Base-by-base conservation (phyloP, 2,329 filamentous ascomycete genomes). In the Diaporthe vexans region DNA sequence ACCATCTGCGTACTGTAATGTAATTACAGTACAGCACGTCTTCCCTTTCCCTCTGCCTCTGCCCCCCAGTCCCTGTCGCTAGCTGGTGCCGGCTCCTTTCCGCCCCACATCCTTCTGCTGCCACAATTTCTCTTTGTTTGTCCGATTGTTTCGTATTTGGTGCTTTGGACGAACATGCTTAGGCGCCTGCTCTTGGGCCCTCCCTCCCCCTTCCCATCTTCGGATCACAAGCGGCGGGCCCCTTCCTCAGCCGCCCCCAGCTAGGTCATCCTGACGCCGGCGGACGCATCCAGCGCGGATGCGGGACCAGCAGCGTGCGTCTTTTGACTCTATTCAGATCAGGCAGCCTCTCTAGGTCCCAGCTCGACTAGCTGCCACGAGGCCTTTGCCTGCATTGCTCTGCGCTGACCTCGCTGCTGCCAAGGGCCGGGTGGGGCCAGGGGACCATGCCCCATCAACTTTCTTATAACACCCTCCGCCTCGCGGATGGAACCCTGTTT, bases 381-480 rank as follows among this genome's bases (percentile, higher is more conserved):
- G 54, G 56, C 33, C 26, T 61, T 57, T 52, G 61, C 61, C 29
- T 67, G 46, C 46, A 37, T 40, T 48, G 40, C 59, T 24, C 21
- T 15, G 33, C 13, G 19, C 70, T 52, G 33, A 40, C 57, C 46
- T 63, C 24, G 19, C 52, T 69, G 43, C 33, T 24, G 59, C 61
- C 67, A 68, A 72, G 37, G 48, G 26, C 43, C 29, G 46, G 29
- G 51, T 68, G 72, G 74, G 24, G 29, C 51, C 43, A 52, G 43
- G 56, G 43, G 33, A 56, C 68, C 58, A 71, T 70, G 51, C 52
- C 40, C 37, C 67, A 72, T 69, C 59, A 43, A 58, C 67, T 57
- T 56, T 46, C 51, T 72, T 75, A 75, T 74, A 75, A 75, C 29
- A 67, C 58, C 71, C 71, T 73, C 73, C 29, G 51, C 67, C 72